Evolutionary conservation across 768 basidiomycete species (phyloP), one percentile per base, ranked within the genome.

Genomic region (Phaffia australis): DNA sequence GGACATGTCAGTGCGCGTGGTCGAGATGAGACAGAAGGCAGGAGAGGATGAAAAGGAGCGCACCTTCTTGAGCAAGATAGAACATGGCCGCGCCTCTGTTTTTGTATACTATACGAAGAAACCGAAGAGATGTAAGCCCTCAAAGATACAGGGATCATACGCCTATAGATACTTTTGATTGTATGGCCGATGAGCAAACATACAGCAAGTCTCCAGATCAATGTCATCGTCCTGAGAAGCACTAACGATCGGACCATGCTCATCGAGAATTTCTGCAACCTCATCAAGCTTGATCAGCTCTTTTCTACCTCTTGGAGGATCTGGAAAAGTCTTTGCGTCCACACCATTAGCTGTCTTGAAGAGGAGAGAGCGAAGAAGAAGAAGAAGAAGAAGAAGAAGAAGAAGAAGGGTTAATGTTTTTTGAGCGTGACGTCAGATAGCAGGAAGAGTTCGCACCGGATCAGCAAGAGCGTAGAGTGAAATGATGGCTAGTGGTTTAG

Each of bases 391-490:
- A 27, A 9, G 27, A 27, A 54, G 52, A 42, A 5, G 35, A 11
- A 42, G 4, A 11, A 42, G 35, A 42, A 11, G 11, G 4, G 35
- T 42, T 11, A 42, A 11, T 42, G 35, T 42, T 5, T 42, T n/a
- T 11, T 11, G 11, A 42, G 11, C 11, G 16, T 4, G 27, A 16
- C 18, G 16, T 57, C 16, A 25, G 56, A 57, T 25, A 57, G 5
- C 25, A 32, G 27, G 18, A 21, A 57, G 6, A 19, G 19, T 4
- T n/a, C 56, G 25, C 18, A 57, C 56, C 7, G 56, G 56, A 57
- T 57, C 56, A 7, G 56, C 56, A 19, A 57, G 56, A 19, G 56
- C 18, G 27, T 57, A 57, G 27, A 57, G 56, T 18, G 56, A 57
- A 25, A 57, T 57, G 56, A 57, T 57, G 18, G 56, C 56, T 15